Percentiles rank a stretch among this genome's conserved stretches.
Evolutionary conservation across 2,329 filamentous ascomycete genomes (phyloP).

Genomic region (Epicoccum sorghinum): DNA sequence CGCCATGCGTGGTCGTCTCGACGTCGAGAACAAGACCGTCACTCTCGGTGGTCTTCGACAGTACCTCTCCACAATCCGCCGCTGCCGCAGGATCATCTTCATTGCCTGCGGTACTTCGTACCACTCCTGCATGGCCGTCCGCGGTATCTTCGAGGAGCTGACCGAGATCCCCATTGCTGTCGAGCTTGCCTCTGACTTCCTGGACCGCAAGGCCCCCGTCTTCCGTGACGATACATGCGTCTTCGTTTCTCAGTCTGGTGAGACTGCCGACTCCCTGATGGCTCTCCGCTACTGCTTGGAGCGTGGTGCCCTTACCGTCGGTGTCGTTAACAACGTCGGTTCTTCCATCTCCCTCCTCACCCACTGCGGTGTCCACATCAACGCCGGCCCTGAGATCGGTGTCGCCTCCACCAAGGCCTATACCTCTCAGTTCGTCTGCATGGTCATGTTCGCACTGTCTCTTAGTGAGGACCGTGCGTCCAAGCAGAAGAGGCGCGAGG

Average conservation of each 20-base stretch:
- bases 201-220: slow-evolving; percentile 93
- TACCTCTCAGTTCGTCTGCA: slow-evolving; percentile 98
- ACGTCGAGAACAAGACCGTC: slow-evolving; percentile 90
- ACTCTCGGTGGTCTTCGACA: slow-evolving; percentile 94
- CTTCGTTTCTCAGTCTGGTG: slow-evolving; percentile 97
- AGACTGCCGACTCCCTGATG: slow-evolving; percentile 97
- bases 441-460: slow-evolving; percentile 99
- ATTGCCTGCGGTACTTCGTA: slow-evolving; percentile 98
- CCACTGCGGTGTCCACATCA: slow-evolving; percentile 99
- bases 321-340: slow-evolving; percentile 97
- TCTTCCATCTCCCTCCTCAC: slow-evolving; percentile 98
- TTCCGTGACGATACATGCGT: slow-evolving; percentile 99
- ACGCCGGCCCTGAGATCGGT: slow-evolving; percentile 97
- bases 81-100: slow-evolving; percentile 97
- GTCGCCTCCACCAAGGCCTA: slow-evolving; percentile 99
- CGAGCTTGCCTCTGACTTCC: slow-evolving; percentile 96
- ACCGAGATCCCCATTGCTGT: slow-evolving; percentile 98
- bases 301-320: slow-evolving; percentile 94
- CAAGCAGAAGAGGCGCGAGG: slow-evolving; percentile 87
- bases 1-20: slow-evolving; percentile 98
- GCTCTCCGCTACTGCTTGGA: slow-evolving; percentile 97
- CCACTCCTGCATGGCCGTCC: slow-evolving; percentile 99
- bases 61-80: slow-evolving; percentile 94
- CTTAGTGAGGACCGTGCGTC: slow-evolving; percentile 95
- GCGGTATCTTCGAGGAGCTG: slow-evolving; percentile 95